phyloP scores from a whole-genome alignment of 257 asterid genomes.

The Solanum medicagineum region DNA sequence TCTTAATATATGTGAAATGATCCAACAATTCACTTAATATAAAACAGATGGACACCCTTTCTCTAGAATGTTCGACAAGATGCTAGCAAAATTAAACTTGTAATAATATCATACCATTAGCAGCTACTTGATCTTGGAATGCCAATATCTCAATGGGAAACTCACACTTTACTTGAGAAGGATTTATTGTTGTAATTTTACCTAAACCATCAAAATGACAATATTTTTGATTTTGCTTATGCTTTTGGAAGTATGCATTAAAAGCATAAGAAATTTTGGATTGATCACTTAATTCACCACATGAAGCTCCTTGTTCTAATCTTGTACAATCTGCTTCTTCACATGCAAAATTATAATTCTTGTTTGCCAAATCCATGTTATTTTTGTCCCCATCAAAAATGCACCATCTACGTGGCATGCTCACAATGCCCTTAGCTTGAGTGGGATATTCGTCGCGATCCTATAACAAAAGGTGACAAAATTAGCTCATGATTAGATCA shows the following conservation, averaged over 20 bases:
- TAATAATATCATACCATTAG: not conserved
- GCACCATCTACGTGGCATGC: slow-evolving; percentile 30
- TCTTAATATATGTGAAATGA: no score
- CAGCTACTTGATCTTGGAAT: not conserved
- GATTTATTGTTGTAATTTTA: slow-evolving; percentile 10
- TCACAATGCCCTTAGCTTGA: slow-evolving; percentile 18
- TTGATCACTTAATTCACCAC: slow-evolving; percentile 2
- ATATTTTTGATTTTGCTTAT: slow-evolving; percentile 1
- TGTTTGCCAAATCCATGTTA: not conserved
- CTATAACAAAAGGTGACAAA: not conserved
- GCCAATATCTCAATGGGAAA: slow-evolving; percentile 10
- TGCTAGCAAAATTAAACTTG: not conserved
- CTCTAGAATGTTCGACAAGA: not conserved
- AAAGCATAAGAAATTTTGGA: slow-evolving; percentile 39
- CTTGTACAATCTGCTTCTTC: slow-evolving; percentile 21
- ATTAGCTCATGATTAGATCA: no score
- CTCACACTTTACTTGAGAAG: slow-evolving; percentile 7
- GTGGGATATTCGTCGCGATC: slow-evolving; percentile 22
- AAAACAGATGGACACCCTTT: not conserved
- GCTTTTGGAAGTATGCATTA: slow-evolving; percentile 28
- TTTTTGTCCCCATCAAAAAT: not conserved
- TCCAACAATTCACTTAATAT: no score
- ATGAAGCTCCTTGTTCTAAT: slow-evolving; percentile 25
- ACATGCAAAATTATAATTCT: slow-evolving; percentile 6
- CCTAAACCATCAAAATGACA: slow-evolving; percentile 30